phyloP scores from a whole-genome alignment of 2,329 filamentous ascomycete genomes.

The Pseudogymnoascus sp. region DNA sequence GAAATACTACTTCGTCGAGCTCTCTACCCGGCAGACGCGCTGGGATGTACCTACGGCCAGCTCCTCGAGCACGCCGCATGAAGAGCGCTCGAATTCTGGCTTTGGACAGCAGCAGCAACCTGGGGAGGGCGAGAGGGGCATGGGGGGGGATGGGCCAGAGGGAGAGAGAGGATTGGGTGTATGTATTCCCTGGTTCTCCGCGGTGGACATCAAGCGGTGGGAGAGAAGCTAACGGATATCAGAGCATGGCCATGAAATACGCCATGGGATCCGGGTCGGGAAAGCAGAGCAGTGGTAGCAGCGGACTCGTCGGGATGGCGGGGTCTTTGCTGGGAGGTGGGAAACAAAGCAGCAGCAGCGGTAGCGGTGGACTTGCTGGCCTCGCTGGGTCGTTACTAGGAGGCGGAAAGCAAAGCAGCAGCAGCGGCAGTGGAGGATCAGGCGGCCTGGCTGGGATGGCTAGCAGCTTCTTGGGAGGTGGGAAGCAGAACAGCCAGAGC shows the following conservation, averaged over 20 bases:
- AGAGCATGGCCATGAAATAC: conserved; percentile 18
- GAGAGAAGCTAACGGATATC: conserved; percentile 12
- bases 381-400: conserved; percentile 47
- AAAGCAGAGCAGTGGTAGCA: conserved; percentile 19
- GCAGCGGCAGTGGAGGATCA: not conserved
- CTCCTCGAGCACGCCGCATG: conserved; percentile 45
- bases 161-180: conserved; percentile 59
- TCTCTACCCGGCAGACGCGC: conserved; percentile 62
- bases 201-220: not conserved
- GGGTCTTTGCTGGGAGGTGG: conserved; percentile 17
- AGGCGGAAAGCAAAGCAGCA: conserved; percentile 32
- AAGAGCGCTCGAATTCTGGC: conserved; percentile 13
- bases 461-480: conserved; percentile 41
- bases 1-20: conserved; percentile 65
- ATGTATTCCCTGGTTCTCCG: conserved; percentile 30
- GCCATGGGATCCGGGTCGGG: conserved; percentile 27
- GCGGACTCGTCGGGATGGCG: conserved; percentile 21
- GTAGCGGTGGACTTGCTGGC: conserved; percentile 31
- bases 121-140: conserved; percentile 19
- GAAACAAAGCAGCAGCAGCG: conserved; percentile 19
- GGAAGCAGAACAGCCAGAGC: conserved; percentile 30
- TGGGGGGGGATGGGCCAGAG: conserved; percentile 41
- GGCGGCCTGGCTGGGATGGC: conserved; percentile 24
- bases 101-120: conserved; percentile 31
- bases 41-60: conserved; percentile 62